Base-by-base conservation (phyloP, 192 early-diverging fungal genomes). In the Linnemannia exigua region DNA sequence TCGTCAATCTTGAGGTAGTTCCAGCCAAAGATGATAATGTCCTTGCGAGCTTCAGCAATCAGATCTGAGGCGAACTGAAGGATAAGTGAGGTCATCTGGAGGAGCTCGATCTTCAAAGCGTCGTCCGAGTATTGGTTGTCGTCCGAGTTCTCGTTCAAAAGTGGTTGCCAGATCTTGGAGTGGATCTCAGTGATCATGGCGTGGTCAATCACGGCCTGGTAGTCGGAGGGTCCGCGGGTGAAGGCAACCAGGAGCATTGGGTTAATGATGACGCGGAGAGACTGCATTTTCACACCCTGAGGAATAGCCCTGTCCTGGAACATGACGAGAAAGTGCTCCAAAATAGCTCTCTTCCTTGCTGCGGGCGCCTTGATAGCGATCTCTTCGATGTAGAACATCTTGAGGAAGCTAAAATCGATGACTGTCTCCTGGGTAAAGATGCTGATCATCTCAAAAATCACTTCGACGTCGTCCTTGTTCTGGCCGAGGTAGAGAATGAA, bases 11-110 rank as follows among this genome's bases (percentile, higher is more conserved):
- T 93, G 67, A 94, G 93, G 78, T 94, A 93, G 68, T 93, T 93
- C 98, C 98, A 99, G 8, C 95, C 96, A 90, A 98, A 98, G 82
- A 97, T 97, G 81, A 99, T 98, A 25, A 98, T 93, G 73, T 98
- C 96, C 84, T 96, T 97, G 37, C 94, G 91, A 48, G 90, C 86
- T 72, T 97, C 96, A 17, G 92, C 93, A 54, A 98, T 92, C 3
- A 95, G 87, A n/a, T 90, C 77, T 3, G 95, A 94, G 0, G 95
- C 95, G 81, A 95, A 93, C 77, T 97, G 96, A 0, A 98, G 91
- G 58, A 99, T 90, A 46, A 98, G 90, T 1, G 97, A 92, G 0
- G 97, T 96, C 79, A 99, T 92, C 88, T 99, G 98, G 22, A 99
- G 90, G 20, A 99, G 88, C 88, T 99, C 98, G 31, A 98, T 93